Conservation (phyloP, 371 early-diverging fungal genomes). For the Thermomucor indicae-seudaticae region DNA sequence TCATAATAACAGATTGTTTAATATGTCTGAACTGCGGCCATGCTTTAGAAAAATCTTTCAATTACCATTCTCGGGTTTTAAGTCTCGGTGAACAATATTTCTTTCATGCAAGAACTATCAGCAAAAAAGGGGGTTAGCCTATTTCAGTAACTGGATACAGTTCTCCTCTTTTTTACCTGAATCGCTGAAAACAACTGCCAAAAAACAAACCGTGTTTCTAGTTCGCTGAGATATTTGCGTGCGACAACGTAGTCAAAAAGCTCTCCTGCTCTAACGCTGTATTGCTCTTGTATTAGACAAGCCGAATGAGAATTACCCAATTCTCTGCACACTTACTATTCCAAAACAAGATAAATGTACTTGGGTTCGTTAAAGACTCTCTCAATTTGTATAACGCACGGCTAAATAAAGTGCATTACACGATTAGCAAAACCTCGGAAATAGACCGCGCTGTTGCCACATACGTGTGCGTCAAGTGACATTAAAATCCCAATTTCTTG, state of each 20-base stretch:
- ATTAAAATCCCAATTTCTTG: slow-evolving; percentile 73
- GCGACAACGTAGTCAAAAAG: slow-evolving; percentile 88
- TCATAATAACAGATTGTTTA: slow-evolving; percentile 69
- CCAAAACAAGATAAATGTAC: slow-evolving; percentile 64
- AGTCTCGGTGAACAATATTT: slow-evolving; percentile 37
- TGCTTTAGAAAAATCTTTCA: not conserved
- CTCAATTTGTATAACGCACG: slow-evolving; percentile 56
- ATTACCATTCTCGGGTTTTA: slow-evolving; percentile 47
- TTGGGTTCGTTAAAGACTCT: slow-evolving; percentile 61
- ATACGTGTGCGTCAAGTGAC: slow-evolving; percentile 63
- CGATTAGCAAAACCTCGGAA: not conserved
- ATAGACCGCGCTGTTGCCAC: slow-evolving; percentile 1
- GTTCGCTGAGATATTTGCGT: slow-evolving; percentile 68
- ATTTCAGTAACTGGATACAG: too few species aligned
- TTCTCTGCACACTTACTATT: slow-evolving; percentile 43
- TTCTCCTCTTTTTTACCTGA: slow-evolving; percentile 23
- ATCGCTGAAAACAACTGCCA: slow-evolving; percentile 74
- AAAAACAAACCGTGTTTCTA: slow-evolving; percentile 77
- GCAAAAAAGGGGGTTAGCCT: not conserved
- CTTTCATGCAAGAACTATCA: slow-evolving; percentile 34
- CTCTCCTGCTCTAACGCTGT: slow-evolving; percentile 77
- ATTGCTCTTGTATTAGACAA: not conserved
- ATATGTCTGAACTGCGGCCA: not conserved
- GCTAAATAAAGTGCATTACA: slow-evolving; percentile 18
- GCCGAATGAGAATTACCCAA: not conserved